Evolutionary conservation across 192 early-diverging fungal genomes (phyloP), one percentile per base, ranked within the genome.

Genomic region (Gigaspora rosea): DNA sequence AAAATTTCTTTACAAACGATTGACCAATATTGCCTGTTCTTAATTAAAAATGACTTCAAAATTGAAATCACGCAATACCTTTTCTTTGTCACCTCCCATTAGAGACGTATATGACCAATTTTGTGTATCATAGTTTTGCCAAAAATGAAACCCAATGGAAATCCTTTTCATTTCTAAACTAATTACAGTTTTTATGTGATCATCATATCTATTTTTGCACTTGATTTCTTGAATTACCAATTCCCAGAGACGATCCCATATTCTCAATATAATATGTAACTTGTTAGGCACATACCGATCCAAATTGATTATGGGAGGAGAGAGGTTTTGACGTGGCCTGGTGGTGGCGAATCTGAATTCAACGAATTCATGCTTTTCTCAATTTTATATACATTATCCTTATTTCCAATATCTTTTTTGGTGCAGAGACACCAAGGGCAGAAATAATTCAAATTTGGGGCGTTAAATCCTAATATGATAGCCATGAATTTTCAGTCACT

Each of bases 171-270:
- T 59, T 27, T 59, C 11, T 27, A 59, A 9, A 7, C 58, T 59
- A 59, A 59, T 59, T 27, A 59, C 8, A 10, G 4, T 59, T 59
- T 2, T 59, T 27, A 27, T 59, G 11, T 27, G 4, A 22, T 59
- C 8, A 59, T 59, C 27, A 59, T 27, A 59, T 59, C 6, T 6
- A 59, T 59, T 59, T 57, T 59, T 8, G 0, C 4, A 7, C 27
- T 59, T 59, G 58, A 59, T n/a, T 59, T 59, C 58, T 59, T 59
- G 58, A 59, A 59, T 59, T 59, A n/a, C 20, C 27, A 59, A 59
- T 5, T n/a, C 58, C 20, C 27, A 59, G n/a, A 59, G 10, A 9
- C 22, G 8, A 59, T 32, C 58, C 58, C 7, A 59, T 9, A 59
- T 59, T 27, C 58, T 59, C 27, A 59, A 59, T 7, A 59, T 59